A percentile compares a stretch with the other conserved stretches of the same genome.
Evolutionary conservation across 148 eudicot genomes (phyloP).

Genomic region (Agrostemma githago): DNA sequence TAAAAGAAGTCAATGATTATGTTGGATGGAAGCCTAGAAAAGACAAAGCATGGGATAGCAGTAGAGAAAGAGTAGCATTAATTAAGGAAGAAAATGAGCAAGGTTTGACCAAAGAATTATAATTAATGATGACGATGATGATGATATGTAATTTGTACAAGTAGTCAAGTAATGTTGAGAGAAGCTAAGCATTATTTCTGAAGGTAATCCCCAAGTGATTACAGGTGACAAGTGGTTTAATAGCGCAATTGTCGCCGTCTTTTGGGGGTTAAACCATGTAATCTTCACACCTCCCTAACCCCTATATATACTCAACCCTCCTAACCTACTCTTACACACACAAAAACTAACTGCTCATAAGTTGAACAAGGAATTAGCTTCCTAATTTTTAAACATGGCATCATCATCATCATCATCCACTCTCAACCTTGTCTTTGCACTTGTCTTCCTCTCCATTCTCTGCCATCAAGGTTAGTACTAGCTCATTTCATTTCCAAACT

Average conservation of each 20-base stretch:
- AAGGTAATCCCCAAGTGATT: neutral
- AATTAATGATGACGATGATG: neutral
- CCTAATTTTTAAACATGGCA: too few species aligned
- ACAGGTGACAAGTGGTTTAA: conserved; percentile 8
- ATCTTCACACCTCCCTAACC: neutral
- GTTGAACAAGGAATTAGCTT: too few species aligned
- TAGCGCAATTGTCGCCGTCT: conserved; percentile 27
- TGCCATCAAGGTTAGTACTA: conserved; percentile 21
- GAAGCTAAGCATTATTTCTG: too few species aligned
- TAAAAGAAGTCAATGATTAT: conserved; percentile 17
- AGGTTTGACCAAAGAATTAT: conserved; percentile 4
- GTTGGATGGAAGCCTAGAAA: conserved; percentile 11
- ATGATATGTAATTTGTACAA: too few species aligned
- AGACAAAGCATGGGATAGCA: conserved; percentile 11
- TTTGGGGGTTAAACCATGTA: neutral
- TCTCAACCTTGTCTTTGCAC: conserved; percentile 15
- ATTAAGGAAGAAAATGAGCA: conserved; percentile 16
- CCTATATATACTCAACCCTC: conserved; percentile 12
- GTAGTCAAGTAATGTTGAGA: too few species aligned
- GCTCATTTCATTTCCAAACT: neutral
- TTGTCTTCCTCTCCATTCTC: conserved; percentile 16
- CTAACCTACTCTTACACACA: neutral
- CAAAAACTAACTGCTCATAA: neutral
- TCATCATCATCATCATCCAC: neutral
- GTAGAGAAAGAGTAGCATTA: conserved; percentile 10